Base-by-base conservation (phyloP, 2,329 filamentous ascomycete species). In the Calonectria henricotiae region DNA sequence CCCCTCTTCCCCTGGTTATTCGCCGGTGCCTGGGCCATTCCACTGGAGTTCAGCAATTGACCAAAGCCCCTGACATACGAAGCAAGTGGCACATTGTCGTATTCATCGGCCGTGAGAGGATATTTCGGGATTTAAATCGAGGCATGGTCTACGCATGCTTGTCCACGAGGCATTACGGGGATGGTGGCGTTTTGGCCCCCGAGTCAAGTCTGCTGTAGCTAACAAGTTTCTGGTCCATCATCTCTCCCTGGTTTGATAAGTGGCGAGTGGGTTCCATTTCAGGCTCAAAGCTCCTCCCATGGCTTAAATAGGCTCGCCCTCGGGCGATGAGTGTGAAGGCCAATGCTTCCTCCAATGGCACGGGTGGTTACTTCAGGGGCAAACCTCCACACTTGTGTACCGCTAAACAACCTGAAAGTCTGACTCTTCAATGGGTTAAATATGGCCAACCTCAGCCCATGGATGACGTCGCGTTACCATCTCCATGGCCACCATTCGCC, bases 391-490 rank as follows among this genome's bases (percentile, higher is more conserved):
- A 27, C 41, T 23, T 43, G 32, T 25, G 46, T 64, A 32, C 47
- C 63, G 46, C 37, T 39, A 46, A 58, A 35, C 30, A 64, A 58
- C 51, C 51, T 58, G 51, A 58, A 39, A 58, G 20, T 58, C 32
- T 49, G 61, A 20, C 44, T 44, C 25, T 63, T 63, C 61, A 51
- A 37, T 63, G 61, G 61, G 39, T 58, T 49, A 49, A 46, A 37
- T 46, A 49, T 30, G 47, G 27, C 11, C 37, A 35, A 39, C 60
- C 67, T 69, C 61, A 69, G 67, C 49, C 61, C 61, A 64, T 64
- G 39, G 61, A 69, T 65, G 67, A 64, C 67, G 67, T 65, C 64
- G 67, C 32, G 25, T 15, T 37, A 44, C 55, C 55, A 61, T 44
- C 55, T 13, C n/a, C 51, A 61, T 25, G 51, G 51, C 55, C 39